phyloP scores from a whole-genome alignment of 495 filamentous ascomycete species.

The Xylaria acuta region DNA sequence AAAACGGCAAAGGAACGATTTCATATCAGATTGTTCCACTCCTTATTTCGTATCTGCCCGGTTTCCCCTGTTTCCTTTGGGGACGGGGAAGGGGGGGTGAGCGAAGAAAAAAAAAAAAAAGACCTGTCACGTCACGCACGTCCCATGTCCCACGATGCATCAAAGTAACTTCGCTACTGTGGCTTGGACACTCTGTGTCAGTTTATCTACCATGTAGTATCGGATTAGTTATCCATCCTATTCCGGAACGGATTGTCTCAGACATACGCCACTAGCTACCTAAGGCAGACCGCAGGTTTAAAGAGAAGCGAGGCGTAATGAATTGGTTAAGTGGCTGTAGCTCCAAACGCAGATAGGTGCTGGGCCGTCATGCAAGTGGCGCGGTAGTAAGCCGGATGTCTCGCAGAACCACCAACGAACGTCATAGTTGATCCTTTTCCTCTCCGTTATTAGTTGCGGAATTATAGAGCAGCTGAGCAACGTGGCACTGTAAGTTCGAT shows the following conservation, averaged over 20 bases:
- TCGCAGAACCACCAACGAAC: not conserved
- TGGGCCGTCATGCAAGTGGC: not conserved
- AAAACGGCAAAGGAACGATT: slow-evolving; percentile 15
- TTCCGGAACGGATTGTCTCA: not conserved
- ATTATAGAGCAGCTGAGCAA: not conserved
- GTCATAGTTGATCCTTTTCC: not conserved
- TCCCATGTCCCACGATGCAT: slow-evolving; percentile 12
- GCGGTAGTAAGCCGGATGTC: not conserved
- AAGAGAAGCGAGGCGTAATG: not conserved
- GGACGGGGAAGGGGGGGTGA: not conserved
- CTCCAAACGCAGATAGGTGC: not conserved
- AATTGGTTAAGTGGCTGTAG: not conserved
- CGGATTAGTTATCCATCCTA: slow-evolving; percentile 8
- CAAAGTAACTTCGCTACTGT: not conserved
- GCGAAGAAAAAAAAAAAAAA: not conserved
- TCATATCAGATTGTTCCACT: not conserved
- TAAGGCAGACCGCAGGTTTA: not conserved
- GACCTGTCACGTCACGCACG: slow-evolving; percentile 21
- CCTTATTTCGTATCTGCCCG: not conserved
- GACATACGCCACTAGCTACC: not conserved
- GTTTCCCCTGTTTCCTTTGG: not conserved
- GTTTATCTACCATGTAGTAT: not conserved
- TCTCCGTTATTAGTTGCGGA: not conserved
- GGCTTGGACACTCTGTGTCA: not conserved
- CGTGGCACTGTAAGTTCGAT: not conserved